These are phyloP conservation scores for Penicillium sclerotiorum DNA, from an alignment of 2,329 filamentous ascomycete species.

Conservation along the genomic window DNA sequence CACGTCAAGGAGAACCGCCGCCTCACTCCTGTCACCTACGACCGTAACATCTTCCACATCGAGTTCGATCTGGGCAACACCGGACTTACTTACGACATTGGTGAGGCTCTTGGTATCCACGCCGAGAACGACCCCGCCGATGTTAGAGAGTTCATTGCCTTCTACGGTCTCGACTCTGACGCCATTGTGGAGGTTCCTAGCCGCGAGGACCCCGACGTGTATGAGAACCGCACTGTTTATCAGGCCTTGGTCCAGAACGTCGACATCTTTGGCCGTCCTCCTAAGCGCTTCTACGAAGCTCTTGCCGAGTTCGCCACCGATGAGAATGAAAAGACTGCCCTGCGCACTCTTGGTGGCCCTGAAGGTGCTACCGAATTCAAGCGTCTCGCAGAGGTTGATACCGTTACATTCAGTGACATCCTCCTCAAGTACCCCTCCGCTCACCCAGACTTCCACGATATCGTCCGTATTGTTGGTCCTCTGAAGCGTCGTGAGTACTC, in stretches of 20 bases:
- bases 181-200: constrained; percentile 90
- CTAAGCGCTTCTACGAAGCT: constrained; percentile 96
- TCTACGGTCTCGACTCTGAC: constrained; percentile 80
- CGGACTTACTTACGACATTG: constrained; percentile 93
- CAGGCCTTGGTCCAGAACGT: constrained; percentile 90
- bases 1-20: constrained; percentile 94
- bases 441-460: constrained; percentile 83
- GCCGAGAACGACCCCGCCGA: constrained; percentile 84
- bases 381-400: constrained; percentile 86
- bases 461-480: constrained; percentile 82
- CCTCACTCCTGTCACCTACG: constrained; percentile 83
- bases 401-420: constrained; percentile 85
- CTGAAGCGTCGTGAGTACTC: constrained; percentile 98
- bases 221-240: constrained; percentile 90
- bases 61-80: constrained; percentile 94
- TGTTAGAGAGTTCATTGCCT: constrained; percentile 82
- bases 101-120: constrained; percentile 94
- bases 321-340: constrained; percentile 76
- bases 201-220: constrained; percentile 70
- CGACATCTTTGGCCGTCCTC: constrained; percentile 94
- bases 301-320: constrained; percentile 85
- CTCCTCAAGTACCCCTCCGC: constrained; percentile 88
- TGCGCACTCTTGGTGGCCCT: constrained; percentile 73
- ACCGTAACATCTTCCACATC: constrained; percentile 99
- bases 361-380: constrained; percentile 91